Evolutionary conservation across 140 eudicot species (phyloP), one percentile per base, ranked within the genome.

Genomic region (Flaveria floridana): DNA sequence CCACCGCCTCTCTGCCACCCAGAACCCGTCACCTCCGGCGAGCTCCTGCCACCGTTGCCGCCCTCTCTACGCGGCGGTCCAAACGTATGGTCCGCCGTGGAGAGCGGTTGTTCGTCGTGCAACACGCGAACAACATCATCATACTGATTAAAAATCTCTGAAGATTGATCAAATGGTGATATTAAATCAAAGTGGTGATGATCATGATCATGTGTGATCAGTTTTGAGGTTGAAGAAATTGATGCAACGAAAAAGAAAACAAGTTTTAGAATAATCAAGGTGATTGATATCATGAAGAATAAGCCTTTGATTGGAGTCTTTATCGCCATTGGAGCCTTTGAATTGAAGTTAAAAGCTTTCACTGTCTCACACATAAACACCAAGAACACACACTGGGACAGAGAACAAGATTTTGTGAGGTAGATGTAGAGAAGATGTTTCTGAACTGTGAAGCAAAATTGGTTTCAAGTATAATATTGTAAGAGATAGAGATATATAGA

Each of bases 251-350:
- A 63, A 52, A 76, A 79, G 72, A 87, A 51, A 19, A 84, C 56
- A 7, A 79, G 47, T 13, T 74, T 62, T 12, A 84, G 55, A 42
- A 81, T 74, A 28, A 89, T 78, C 75, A 64, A 50, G 37, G 82
- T 58, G 62, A 80, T 68, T 72, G 84, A 68, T 59, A 39, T 74
- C 84, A 89, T 47, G 73, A 87, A 80, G 62, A 79, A 85, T 51
- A 83, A 77, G 48, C 83, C 84, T 66, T 72, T 83, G 58, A 71
- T 53, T 69, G 87, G 69, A 82, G 72, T 37, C 62, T 79, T 79
- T 23, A 72, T 21, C 46, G 71, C 65, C 64, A 57, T 74, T 18
- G 34, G 44, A 41, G 71, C 65, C 64, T 44, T 74, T 18, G 34
- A 66, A 41, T 42, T 70, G 61, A 78, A 69, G 58, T 62, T 80